Evolutionary conservation across 2,329 filamentous ascomycete genomes (phyloP), one percentile per base, ranked within the genome.

Genomic region (Fusarium brachygibbosum): DNA sequence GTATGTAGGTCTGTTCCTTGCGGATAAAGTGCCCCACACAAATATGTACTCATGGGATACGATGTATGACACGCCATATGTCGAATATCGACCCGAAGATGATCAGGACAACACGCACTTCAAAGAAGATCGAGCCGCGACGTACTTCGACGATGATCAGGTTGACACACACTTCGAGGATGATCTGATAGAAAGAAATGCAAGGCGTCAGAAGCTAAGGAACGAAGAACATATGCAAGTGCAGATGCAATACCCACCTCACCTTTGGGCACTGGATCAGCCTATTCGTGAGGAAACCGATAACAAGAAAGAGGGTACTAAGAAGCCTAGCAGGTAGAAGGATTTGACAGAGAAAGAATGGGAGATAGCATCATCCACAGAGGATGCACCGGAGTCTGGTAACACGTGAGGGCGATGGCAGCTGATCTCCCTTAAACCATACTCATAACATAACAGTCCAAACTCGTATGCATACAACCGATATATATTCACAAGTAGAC

Each of bases 331-430:
- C 1, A 19, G 6, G n/a, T 16, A 34, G 32, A 19, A 12, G 11
- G 11, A 3, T 1, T 19, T n/a, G 0, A 38, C 19, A 12, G n/a
- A 19, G 1, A 38, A 13, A 25, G 23, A 25, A 4, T 25, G 6
- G 23, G 23, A 6, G 23, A 25, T 25, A n/a, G n/a, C n/a, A n/a
- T n/a, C n/a, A n/a, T n/a, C n/a, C n/a, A n/a, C n/a, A n/a, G n/a
- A n/a, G n/a, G n/a, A n/a, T n/a, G n/a, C n/a, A n/a, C n/a, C n/a
- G n/a, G n/a, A n/a, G n/a, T n/a, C n/a, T n/a, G n/a, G n/a, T n/a
- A n/a, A n/a, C n/a, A n/a, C n/a, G n/a, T n/a, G n/a, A n/a, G n/a
- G n/a, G n/a, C n/a, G n/a, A n/a, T n/a, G n/a, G n/a, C n/a, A n/a
- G n/a, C n/a, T n/a, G n/a, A n/a, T n/a, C n/a, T n/a, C n/a, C n/a